Evolutionary conservation across 208 protist genomes (phyloP).

Genomic region (Crithidia brevicula): DNA sequence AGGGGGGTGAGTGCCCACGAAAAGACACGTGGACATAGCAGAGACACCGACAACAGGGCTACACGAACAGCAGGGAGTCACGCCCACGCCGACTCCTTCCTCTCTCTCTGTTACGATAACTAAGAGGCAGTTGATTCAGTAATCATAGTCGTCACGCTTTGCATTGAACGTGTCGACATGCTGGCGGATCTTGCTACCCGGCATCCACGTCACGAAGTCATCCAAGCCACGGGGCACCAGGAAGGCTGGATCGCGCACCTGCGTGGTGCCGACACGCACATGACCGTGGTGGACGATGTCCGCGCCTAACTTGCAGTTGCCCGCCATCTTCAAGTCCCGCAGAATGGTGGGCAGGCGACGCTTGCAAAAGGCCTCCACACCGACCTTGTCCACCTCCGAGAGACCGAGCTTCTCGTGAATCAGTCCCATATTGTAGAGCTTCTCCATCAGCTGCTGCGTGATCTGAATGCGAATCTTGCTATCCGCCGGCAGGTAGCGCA

Average conservation of each 20-base stretch:
- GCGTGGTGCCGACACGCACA: slow-evolving; percentile 86
- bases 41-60: too few species aligned
- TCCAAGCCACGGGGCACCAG: slow-evolving; percentile 85
- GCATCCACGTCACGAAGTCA: slow-evolving; percentile 92
- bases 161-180: slow-evolving; percentile 91
- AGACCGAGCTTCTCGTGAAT: slow-evolving; percentile 87
- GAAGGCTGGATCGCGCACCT: slow-evolving; percentile 90
- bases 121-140: too few species aligned
- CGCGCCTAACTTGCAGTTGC: slow-evolving; percentile 87
- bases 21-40: too few species aligned
- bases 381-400: slow-evolving; percentile 89
- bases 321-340: slow-evolving; percentile 85
- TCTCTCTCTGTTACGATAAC: too few species aligned
- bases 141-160: slow-evolving; percentile 86
- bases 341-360: slow-evolving; percentile 89
- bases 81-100: too few species aligned
- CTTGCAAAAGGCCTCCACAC: slow-evolving; percentile 90
- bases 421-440: slow-evolving; percentile 91
- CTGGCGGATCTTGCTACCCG: slow-evolving; percentile 87
- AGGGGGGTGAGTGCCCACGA: too few species aligned
- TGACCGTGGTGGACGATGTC: slow-evolving; percentile 91
- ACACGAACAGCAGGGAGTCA: too few species aligned
- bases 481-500: slow-evolving; percentile 87
- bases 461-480: slow-evolving; percentile 91
- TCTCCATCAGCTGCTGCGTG: slow-evolving; percentile 91